phyloP scores from a whole-genome alignment of 2,329 filamentous ascomycete species.

The Sclerotinia glacialis region DNA sequence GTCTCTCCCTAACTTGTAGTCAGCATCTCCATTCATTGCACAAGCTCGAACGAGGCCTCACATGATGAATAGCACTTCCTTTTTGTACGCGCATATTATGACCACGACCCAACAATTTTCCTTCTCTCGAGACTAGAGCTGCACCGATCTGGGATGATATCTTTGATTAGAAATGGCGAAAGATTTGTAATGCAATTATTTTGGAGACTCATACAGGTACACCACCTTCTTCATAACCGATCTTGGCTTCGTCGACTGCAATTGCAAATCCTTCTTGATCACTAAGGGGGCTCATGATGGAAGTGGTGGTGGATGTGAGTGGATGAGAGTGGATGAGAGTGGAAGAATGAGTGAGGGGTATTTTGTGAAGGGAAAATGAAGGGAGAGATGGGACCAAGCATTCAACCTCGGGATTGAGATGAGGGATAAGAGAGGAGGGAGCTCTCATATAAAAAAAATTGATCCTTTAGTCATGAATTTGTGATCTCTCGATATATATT shows the following conservation, averaged over 20 bases:
- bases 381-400: background rate
- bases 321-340: background rate
- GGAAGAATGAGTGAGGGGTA: background rate
- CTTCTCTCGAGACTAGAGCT: slow-evolving; percentile 63
- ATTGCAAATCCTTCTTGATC: slow-evolving; percentile 46
- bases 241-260: slow-evolving; percentile 48
- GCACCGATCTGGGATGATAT: slow-evolving; percentile 47
- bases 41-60: slow-evolving; percentile 41
- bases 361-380: background rate
- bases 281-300: slow-evolving; percentile 31
- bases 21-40: background rate
- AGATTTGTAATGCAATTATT: too few species aligned
- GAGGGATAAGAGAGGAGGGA: background rate
- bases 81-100: slow-evolving; percentile 77
- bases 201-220: slow-evolving; percentile 44
- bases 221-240: slow-evolving; percentile 48
- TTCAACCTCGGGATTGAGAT: too few species aligned
- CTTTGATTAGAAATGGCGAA: background rate
- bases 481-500: too few species aligned
- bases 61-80: slow-evolving; percentile 68
- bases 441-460: too few species aligned
- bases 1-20: slow-evolving; percentile 63
- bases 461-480: too few species aligned
- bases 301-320: background rate
- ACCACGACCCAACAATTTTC: slow-evolving; percentile 66